Base-by-base conservation (phyloP, 768 basidiomycete species). In the Peribolospora baueri region DNA sequence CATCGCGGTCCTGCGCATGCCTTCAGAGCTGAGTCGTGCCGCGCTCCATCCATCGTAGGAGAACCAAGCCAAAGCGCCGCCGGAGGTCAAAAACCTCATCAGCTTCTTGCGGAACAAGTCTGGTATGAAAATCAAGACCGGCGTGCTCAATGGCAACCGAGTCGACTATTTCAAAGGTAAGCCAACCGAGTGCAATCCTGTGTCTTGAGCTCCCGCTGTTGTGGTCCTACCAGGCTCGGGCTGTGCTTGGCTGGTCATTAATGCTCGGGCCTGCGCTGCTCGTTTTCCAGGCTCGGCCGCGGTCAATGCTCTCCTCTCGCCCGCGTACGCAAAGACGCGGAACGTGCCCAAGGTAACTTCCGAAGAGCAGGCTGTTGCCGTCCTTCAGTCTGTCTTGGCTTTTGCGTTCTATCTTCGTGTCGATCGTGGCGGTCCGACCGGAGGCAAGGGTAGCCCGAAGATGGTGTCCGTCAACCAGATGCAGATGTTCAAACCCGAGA, bases 81-180 rank as follows among this genome's bases (percentile, higher is more conserved):
- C 78, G 49, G 81, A 90, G 52, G 70, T 85, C 52, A 78, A 79
- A 62, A 81, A 79, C 63, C 79, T 88, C 51, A 84, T 84, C 54
- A 76, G 83, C 60, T 98, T 84, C 64, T 72, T 98, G 51, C 78
- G 93, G 48, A 80, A 82, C 60, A 80, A 79, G 63, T 74, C 84
- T 10, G 85, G 85, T 2, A 78, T 95, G 62, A 95, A 93, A 72
- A 75, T 80, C 54, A 75, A 85, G 59, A 80, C 82, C 7, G 93
- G 93, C 25, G 82, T 88, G 7, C 70, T 95, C 63, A 85, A 85
- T 62, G 91, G 91, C 36, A 93, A 91, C 68, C 80, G 91, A 42
- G 70, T 90, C 52, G 91, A 97, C 68, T 98, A 97, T 70, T 98
- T 97, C 74, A 98, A 88, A 73, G 93, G 91, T 88, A 52, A 61